Evolutionary conservation across 805 yeast species (phyloP).

Genomic region (Hanseniaspora occidentalis): DNA sequence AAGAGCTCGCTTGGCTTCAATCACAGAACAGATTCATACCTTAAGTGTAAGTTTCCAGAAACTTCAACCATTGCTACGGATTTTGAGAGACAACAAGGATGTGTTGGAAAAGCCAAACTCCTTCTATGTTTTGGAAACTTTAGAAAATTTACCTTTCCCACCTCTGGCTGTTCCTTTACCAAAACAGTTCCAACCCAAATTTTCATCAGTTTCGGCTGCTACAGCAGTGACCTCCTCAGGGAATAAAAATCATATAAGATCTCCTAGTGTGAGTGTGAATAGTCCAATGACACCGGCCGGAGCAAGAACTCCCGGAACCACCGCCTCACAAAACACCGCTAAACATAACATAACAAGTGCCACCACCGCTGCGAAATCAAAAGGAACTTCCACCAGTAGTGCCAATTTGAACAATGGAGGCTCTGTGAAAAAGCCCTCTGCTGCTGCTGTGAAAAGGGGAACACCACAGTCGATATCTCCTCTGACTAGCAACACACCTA

Average conservation of each 20-base stretch:
- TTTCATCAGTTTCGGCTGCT: no score
- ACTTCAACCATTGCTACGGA: not conserved
- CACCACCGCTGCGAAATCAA: not conserved
- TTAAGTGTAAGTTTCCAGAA: not conserved
- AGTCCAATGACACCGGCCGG: not conserved
- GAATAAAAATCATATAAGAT: not conserved
- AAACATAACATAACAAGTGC: not conserved
- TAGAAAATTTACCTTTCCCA: not conserved
- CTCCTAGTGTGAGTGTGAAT: not conserved
- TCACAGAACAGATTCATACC: not conserved
- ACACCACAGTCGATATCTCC: no score
- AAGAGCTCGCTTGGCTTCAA: not conserved
- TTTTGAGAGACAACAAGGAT: not conserved
- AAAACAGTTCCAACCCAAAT: not conserved
- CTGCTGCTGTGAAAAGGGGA: no score
- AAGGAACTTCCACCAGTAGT: not conserved
- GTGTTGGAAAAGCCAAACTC: not conserved
- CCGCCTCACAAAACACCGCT: not conserved
- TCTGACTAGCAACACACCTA: no score
- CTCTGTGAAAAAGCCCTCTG: no score
- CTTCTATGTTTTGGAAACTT: not conserved
- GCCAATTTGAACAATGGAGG: not conserved
- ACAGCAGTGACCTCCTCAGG: not conserved
- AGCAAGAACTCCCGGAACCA: not conserved
- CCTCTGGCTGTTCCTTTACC: not conserved